These are phyloP conservation scores for Austroboletus niveus DNA, from an alignment of 1,284 basidiomycete genomes.

Conservation along the genomic window DNA sequence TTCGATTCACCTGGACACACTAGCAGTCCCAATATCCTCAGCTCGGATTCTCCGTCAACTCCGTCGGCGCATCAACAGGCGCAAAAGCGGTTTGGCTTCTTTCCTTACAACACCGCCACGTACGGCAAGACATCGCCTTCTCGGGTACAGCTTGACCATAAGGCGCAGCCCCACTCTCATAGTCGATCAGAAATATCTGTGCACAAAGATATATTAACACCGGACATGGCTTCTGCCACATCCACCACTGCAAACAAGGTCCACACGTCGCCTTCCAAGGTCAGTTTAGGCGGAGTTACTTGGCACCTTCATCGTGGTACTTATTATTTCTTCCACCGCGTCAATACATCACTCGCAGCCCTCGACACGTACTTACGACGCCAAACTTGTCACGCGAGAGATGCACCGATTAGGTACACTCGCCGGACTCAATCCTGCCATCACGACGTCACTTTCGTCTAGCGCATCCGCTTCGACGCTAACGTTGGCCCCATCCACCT, in stretches of 20 bases:
- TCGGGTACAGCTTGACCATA: constrained; percentile 8
- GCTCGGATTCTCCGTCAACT: constrained; percentile 10
- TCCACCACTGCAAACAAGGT: constrained; percentile 29
- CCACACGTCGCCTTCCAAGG: constrained; percentile 69
- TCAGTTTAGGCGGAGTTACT: constrained; percentile 33
- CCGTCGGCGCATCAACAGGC: constrained; percentile 12
- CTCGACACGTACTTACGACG: constrained; percentile 66
- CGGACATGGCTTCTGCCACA: constrained; percentile 25
- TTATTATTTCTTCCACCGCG: constrained; percentile 4
- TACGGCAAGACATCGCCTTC: constrained; percentile 15
- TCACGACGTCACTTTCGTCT: constrained; percentile 38
- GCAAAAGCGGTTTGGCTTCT: constrained; percentile 21
- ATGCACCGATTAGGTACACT: constrained; percentile 74
- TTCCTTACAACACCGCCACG: constrained; percentile 18
- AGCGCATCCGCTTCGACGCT: constrained; percentile 37
- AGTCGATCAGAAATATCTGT: constrained; percentile 18
- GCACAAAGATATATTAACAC: constrained; percentile 7
- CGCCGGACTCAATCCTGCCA: constrained; percentile 42
- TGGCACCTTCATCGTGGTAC: not conserved
- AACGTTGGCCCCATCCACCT: constrained; percentile 28
- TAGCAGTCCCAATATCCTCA: constrained; percentile 8
- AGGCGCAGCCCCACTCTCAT: constrained; percentile 10
- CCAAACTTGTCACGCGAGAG: constrained; percentile 69
- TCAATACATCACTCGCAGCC: constrained; percentile 35
- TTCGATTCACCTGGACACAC: constrained; percentile 7